Conservation (phyloP, 2,329 filamentous ascomycete species). For the Graphilbum ipis-grandicollis region DNA sequence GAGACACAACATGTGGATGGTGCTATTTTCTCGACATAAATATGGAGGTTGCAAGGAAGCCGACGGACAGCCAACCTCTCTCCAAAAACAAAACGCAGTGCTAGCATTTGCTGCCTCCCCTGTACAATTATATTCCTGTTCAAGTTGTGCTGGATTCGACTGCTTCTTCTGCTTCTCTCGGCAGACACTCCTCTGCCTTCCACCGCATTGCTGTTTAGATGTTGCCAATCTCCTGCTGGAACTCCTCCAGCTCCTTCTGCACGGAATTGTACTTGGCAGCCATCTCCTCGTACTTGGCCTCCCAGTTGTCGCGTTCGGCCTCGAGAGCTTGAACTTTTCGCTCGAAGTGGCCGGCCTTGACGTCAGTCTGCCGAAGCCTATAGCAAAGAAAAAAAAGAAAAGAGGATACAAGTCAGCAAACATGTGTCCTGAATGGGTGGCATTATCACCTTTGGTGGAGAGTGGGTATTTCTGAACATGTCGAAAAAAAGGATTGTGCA, state of each 20-base stretch:
- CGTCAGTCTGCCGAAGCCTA: conserved; percentile 95
- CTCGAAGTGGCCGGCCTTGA: conserved; percentile 98
- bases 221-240: conserved; percentile 82
- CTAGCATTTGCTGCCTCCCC: conserved; percentile 1
- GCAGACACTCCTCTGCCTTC: no score
- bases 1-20: no score
- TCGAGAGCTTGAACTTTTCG: conserved; percentile 98
- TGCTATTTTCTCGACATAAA: no score
- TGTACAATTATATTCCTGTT: no score
- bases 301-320: conserved; percentile 81
- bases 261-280: conserved; percentile 67
- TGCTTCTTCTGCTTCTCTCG: no score
- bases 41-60: no score
- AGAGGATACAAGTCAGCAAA: conserved; percentile 3
- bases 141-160: no score
- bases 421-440: not conserved
- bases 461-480: conserved; percentile 4
- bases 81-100: conserved; percentile 5
- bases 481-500: conserved; percentile 2
- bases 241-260: conserved; percentile 82
- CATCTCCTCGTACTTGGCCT: conserved; percentile 97
- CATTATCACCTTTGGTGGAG: conserved; percentile 6
- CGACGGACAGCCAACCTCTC: not conserved
- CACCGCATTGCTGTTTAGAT: conserved; percentile 41
- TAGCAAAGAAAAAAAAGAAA: conserved; percentile 3